Evolutionary conservation across 2,329 filamentous ascomycete species (phyloP).

Genomic region (Colletotrichum chrysophilum): DNA sequence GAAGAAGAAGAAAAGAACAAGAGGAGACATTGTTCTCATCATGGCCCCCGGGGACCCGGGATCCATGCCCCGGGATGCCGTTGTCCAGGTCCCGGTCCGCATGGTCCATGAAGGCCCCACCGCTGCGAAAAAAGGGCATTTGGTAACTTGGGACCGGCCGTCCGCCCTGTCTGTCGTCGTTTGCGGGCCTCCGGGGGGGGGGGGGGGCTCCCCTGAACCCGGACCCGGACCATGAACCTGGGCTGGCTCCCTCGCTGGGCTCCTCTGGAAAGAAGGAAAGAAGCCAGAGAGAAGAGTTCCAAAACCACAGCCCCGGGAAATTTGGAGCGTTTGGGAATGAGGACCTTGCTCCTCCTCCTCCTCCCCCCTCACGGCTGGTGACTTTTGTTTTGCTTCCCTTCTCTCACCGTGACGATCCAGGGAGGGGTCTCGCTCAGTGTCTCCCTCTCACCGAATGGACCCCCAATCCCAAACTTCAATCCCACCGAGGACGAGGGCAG

Average conservation of each 20-base stretch:
- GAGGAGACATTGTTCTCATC: not conserved
- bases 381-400: not conserved
- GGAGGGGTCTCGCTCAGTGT: not conserved
- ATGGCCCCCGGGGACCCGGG: conserved; percentile 3
- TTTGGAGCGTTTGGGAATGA: conserved; percentile 15
- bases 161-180: not conserved
- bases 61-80: conserved; percentile 7
- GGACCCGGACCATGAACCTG: not conserved
- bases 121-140: not conserved
- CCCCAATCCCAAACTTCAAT: not conserved
- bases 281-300: conserved; percentile 1
- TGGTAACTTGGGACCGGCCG: not conserved
- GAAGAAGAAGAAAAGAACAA: not conserved
- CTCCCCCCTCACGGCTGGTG: not conserved
- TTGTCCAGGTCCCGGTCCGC: not conserved
- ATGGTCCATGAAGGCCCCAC: not conserved
- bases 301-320: conserved; percentile 20
- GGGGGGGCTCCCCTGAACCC: not conserved
- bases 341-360: not conserved
- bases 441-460: not conserved
- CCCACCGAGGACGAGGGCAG: not conserved
- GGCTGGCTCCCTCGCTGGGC: not conserved
- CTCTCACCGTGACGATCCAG: not conserved
- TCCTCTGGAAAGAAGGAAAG: not conserved
- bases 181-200: not conserved